Conservation (phyloP, 1,284 basidiomycete species). For the Microbotryum intermedium region DNA sequence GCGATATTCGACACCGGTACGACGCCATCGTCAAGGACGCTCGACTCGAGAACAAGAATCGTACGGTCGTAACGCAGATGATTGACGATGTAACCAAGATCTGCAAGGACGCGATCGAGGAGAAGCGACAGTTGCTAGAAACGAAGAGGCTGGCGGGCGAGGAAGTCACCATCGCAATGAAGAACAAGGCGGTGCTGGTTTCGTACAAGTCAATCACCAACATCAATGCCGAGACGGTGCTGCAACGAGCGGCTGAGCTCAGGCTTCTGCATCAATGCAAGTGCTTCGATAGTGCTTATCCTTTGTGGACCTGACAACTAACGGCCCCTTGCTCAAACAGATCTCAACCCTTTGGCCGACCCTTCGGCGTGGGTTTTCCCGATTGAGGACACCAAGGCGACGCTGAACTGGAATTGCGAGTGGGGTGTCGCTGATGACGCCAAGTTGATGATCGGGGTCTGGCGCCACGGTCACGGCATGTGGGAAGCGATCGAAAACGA, state of each 20-base stretch:
- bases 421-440: conserved; percentile 93
- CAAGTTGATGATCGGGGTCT: conserved; percentile 88
- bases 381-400: conserved; percentile 83
- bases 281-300: background rate
- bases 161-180: conserved; percentile 49
- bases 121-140: conserved; percentile 72
- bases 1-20: conserved; percentile 89
- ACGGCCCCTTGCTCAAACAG: conserved; percentile 23
- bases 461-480: conserved; percentile 86
- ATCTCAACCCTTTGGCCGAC: conserved; percentile 51
- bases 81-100: conserved; percentile 86
- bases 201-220: conserved; percentile 80
- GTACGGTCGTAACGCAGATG: conserved; percentile 79
- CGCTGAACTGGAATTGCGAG: conserved; percentile 85
- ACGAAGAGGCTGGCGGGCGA: conserved; percentile 70
- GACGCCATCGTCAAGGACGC: conserved; percentile 86
- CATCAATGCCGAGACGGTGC: conserved; percentile 95
- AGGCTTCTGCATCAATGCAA: conserved; percentile 65
- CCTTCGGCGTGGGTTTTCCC: conserved; percentile 77
- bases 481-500: conserved; percentile 96
- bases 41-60: conserved; percentile 92
- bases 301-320: background rate
- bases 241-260: conserved; percentile 81
- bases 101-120: conserved; percentile 73
- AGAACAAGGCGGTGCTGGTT: conserved; percentile 91